These are phyloP conservation scores for Colletotrichum plurivorum DNA, from an alignment of 2,329 filamentous ascomycete genomes.

Conservation along the genomic window DNA sequence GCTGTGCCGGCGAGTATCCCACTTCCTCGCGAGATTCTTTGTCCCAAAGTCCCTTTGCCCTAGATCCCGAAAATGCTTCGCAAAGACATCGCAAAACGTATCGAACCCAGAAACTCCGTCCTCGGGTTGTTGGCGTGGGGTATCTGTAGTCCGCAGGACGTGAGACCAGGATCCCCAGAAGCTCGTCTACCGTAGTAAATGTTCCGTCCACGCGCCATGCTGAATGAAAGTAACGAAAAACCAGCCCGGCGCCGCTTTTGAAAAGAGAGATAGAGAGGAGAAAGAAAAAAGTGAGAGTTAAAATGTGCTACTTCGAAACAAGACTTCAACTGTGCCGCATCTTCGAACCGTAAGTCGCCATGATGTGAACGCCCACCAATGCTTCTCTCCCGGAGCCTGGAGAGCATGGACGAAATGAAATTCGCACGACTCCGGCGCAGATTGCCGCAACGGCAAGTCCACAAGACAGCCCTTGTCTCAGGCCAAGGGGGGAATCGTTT, in stretches of 20 bases:
- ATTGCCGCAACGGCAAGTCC: neutral
- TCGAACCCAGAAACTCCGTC: constrained; percentile 38
- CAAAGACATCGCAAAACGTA: constrained; percentile 32
- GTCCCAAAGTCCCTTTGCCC: constrained; percentile 20
- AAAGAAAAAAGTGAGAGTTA: constrained; percentile 11
- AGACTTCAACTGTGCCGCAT: constrained; percentile 5
- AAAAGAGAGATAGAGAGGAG: constrained; percentile 13
- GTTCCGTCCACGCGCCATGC: constrained; percentile 40
- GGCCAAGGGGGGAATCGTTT: constrained; percentile 14
- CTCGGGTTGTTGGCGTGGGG: constrained; percentile 30
- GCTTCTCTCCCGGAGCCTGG: constrained; percentile 7
- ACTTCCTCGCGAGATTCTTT: constrained; percentile 20
- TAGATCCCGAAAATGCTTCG: constrained; percentile 32
- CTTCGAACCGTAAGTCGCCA: constrained; percentile 16
- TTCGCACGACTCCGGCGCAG: constrained; percentile 6
- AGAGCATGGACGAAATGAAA: constrained; percentile 8
- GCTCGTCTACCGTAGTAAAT: constrained; percentile 37
- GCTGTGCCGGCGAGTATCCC: constrained; percentile 35
- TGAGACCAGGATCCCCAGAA: constrained; percentile 28
- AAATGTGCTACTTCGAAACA: neutral
- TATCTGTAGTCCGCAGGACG: constrained; percentile 33
- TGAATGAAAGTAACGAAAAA: constrained; percentile 39
- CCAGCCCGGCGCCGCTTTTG: constrained; percentile 14
- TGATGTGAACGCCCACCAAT: constrained; percentile 13
- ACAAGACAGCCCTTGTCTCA: neutral